Base-by-base conservation (phyloP, 202 grass and related monocot genomes). In the Zizania palustris region DNA sequence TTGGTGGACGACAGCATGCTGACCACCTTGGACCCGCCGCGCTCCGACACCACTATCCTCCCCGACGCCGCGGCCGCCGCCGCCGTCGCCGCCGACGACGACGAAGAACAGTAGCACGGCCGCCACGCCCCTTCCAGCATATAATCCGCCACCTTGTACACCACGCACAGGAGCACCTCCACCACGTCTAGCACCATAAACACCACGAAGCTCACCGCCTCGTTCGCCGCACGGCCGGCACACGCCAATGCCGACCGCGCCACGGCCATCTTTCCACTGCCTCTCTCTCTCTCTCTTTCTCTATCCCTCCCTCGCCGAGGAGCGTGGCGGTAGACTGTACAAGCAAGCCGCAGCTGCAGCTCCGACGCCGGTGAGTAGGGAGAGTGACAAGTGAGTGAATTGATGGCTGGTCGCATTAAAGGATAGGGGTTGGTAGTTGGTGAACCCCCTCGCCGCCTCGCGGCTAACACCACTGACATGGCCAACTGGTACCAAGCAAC, bases 81-180 rank as follows among this genome's bases (percentile, higher is more conserved):
- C 18, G 66, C 54, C 20, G 63, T 3, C 5, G 85, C 63, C 34
- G 80, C 49, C 1, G 91, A 53, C 5, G 92, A 81, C 36, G 89
- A 85, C 1, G 92, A 88, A 84, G 92, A 88, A 84, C 93, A 96
- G 82, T 96, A 96, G 83, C 95, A 97, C 7, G 95, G 95, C 77
- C 80, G 82, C 88, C 95, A 94, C 58, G 88, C 95, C 4, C 86
- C 79, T 62, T 97, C 95, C 44, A 80, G 48, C 43, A 84, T 60
- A 87, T 92, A 97, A 81, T 97, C 95, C 43, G 84, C 78, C 56
- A 90, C 75, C 84, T 85, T 94, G 87, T 93, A 97, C 38, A 70
- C 60, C 4, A 84, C 46, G 58, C 95, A 97, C 28, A 97, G 84
- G 37, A 94, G 60, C 58, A 86, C 77, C 53, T 97, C 95, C 7